A percentile compares a stretch with the other conserved stretches of the same genome.
phyloP scores from a whole-genome alignment of 768 basidiomycete species.

The Suillus clintonianus region DNA sequence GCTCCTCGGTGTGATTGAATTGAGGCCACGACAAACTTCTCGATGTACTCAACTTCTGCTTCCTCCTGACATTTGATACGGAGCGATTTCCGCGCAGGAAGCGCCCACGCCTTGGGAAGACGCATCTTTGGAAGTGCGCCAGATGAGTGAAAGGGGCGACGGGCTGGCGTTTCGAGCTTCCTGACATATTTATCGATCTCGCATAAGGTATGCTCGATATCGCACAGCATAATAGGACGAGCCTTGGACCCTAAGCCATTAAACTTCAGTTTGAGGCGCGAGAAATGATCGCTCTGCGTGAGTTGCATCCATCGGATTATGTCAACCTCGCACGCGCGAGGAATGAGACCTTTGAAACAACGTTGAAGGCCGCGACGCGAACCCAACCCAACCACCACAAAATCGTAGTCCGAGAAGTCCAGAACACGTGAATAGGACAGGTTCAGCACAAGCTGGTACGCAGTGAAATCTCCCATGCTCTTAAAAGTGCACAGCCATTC shows the following conservation, averaged over 20 bases:
- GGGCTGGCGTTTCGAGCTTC: slow-evolving; percentile 37
- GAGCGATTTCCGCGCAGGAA: slow-evolving; percentile 41
- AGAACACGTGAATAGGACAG: slow-evolving; percentile 59
- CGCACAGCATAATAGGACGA: slow-evolving; percentile 61
- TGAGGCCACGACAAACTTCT: slow-evolving; percentile 46
- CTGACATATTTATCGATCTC: slow-evolving; percentile 81
- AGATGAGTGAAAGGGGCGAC: slow-evolving; percentile 38
- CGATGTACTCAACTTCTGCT: slow-evolving; percentile 34
- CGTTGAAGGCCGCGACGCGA: slow-evolving; percentile 65
- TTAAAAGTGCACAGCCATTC: slow-evolving; percentile 60
- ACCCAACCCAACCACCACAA: slow-evolving; percentile 70
- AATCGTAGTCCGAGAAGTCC: slow-evolving; percentile 67
- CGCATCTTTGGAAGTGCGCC: slow-evolving; percentile 24
- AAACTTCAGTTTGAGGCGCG: slow-evolving; percentile 56
- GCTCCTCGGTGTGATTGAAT: slow-evolving; percentile 36
- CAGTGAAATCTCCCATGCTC: slow-evolving; percentile 73
- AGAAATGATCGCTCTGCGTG: slow-evolving; percentile 62
- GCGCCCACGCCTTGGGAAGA: slow-evolving; percentile 59
- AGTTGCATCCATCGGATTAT: slow-evolving; percentile 66
- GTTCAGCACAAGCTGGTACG: slow-evolving; percentile 66
- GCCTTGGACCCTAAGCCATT: slow-evolving; percentile 49
- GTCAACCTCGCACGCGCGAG: slow-evolving; percentile 49
- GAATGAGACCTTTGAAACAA: slow-evolving; percentile 56
- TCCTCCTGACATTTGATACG: slow-evolving; percentile 42
- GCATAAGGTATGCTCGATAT: slow-evolving; percentile 79